A percentile compares a stretch with the other conserved stretches of the same genome.
These are phyloP conservation scores for Aureobasidium musti DNA, from an alignment of 2,329 filamentous ascomycete species.

Conservation along the genomic window DNA sequence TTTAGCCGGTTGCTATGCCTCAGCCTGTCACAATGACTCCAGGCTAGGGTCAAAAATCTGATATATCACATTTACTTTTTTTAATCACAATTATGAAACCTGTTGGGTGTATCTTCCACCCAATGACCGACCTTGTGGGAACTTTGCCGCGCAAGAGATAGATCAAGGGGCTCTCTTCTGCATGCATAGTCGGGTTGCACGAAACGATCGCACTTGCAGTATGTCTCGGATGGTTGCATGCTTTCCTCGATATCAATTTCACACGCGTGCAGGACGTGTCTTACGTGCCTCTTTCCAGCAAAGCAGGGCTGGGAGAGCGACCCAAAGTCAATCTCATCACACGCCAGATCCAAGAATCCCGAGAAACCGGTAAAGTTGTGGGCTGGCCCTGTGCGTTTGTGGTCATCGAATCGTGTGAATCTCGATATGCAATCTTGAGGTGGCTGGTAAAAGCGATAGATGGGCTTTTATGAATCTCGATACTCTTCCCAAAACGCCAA, in stretches of 20 bases:
- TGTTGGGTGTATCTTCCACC: background rate
- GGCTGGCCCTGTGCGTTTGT: background rate
- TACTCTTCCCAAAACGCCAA: too few species aligned
- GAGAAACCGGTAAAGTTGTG: background rate
- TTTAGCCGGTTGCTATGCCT: background rate
- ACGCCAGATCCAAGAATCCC: background rate
- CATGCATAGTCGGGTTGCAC: too few species aligned
- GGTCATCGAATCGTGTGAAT: background rate
- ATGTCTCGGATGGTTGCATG: too few species aligned
- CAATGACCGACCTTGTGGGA: background rate
- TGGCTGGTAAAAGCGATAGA: background rate
- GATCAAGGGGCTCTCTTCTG: background rate
- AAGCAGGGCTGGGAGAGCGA: too few species aligned
- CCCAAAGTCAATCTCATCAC: background rate
- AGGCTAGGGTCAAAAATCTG: background rate
- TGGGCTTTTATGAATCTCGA: too few species aligned
- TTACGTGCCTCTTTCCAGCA: too few species aligned
- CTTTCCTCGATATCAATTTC: too few species aligned
- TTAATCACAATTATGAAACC: background rate
- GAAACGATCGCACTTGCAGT: too few species aligned
- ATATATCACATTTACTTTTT: background rate
- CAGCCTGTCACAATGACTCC: background rate
- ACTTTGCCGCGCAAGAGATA: too few species aligned
- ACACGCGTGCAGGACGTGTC: too few species aligned
- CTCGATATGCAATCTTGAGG: background rate